phyloP scores from a whole-genome alignment of 1,139 yeast genomes.

The Groenewaldozyma sp. region DNA sequence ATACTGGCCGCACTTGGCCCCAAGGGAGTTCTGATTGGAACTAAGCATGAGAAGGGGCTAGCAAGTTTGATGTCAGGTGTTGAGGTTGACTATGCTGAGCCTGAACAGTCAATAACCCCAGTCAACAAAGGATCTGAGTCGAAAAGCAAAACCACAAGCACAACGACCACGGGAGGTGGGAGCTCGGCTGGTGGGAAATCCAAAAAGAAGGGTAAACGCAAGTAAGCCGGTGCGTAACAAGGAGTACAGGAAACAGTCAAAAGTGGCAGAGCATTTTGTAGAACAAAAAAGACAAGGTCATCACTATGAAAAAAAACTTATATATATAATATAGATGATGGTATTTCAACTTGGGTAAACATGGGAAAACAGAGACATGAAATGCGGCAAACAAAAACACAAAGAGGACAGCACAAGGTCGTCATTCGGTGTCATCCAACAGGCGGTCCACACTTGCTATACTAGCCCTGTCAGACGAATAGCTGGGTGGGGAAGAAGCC shows the following conservation, averaged over 20 bases:
- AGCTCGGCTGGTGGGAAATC: not conserved
- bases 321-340: constrained; percentile 3
- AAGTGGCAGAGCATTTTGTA: no score
- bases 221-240: no score
- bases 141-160: constrained; percentile 8
- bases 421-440: not conserved
- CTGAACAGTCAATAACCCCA: constrained; percentile 7
- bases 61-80: constrained; percentile 26
- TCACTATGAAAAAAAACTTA: no score
- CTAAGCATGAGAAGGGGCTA: constrained; percentile 17
- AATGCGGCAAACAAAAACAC: no score
- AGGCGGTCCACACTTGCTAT: not conserved
- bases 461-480: constrained; percentile 15
- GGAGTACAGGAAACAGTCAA: no score
- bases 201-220: not conserved
- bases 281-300: no score
- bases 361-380: no score
- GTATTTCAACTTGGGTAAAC: no score
- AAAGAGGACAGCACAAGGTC: no score
- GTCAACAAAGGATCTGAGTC: constrained; percentile 11
- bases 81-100: constrained; percentile 15
- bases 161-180: constrained; percentile 3
- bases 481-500: constrained; percentile 26
- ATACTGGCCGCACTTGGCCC: constrained; percentile 82
- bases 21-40: constrained; percentile 44